Conservation (phyloP, 495 filamentous ascomycete genomes). For the Neurospora discreta region DNA sequence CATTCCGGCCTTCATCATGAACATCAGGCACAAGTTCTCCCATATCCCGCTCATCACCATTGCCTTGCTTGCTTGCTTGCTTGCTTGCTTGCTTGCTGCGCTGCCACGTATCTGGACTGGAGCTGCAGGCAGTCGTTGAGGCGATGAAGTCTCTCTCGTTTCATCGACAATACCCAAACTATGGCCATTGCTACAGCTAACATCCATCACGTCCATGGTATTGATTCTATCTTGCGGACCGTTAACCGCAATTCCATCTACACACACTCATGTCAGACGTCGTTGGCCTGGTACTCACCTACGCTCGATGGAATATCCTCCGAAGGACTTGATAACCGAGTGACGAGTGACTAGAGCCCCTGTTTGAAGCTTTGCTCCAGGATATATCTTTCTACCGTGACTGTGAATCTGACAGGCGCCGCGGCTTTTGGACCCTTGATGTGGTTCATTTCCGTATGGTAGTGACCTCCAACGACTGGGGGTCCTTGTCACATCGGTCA, state of each 20-base stretch:
- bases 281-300: background rate
- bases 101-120: background rate
- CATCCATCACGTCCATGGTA: background rate
- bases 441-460: background rate
- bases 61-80: background rate
- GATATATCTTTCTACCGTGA: background rate
- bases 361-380: background rate
- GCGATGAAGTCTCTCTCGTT: background rate
- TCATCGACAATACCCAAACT: background rate
- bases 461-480: background rate
- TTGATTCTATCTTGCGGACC: background rate
- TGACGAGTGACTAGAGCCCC: no score
- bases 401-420: background rate
- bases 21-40: background rate
- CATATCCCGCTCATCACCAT: background rate
- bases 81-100: background rate
- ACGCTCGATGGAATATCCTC: no score
- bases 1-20: background rate
- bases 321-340: no score
- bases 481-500: background rate
- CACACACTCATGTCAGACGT: background rate
- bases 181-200: background rate
- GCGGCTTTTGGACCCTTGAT: background rate
- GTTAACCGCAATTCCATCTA: background rate
- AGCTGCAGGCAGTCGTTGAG: background rate